Evolutionary conservation across 306 rosid species (phyloP).

Genomic region (Hippophae gyantsensis): DNA sequence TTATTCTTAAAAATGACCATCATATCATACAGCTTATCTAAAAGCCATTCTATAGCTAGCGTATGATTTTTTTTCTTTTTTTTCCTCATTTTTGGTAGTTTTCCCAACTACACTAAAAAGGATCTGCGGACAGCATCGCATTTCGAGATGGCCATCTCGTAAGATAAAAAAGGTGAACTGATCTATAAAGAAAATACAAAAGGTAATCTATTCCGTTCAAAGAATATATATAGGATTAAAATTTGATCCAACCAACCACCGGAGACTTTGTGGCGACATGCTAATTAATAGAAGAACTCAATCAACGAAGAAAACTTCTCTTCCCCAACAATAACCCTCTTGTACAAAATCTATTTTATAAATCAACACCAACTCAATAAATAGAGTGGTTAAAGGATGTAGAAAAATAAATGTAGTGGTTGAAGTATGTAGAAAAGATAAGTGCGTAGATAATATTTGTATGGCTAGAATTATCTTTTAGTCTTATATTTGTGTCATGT

Average conservation of each 20-base stretch:
- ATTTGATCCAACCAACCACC: conserved; percentile 52
- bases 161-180: conserved; percentile 79
- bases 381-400: too few species aligned
- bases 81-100: conserved; percentile 55
- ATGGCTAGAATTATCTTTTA: too few species aligned
- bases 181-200: conserved; percentile 65
- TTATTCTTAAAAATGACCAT: too few species aligned
- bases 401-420: too few species aligned
- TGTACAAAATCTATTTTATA: conserved; percentile 22
- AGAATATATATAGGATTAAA: conserved; percentile 70
- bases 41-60: not conserved
- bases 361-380: too few species aligned
- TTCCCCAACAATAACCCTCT: conserved; percentile 31
- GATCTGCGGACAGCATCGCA: conserved; percentile 91
- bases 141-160: conserved; percentile 90
- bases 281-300: conserved; percentile 43
- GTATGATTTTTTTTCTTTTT: conserved; percentile 3
- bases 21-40: too few species aligned
- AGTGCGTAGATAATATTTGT: too few species aligned
- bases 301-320: conserved; percentile 19
- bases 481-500: too few species aligned
- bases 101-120: conserved; percentile 92
- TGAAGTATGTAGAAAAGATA: too few species aligned
- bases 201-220: conserved; percentile 66
- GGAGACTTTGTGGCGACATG: conserved; percentile 52